Evolutionary conservation across 345 rosid genomes (phyloP).

Genomic region (Cardamine chenopodiifolia): DNA sequence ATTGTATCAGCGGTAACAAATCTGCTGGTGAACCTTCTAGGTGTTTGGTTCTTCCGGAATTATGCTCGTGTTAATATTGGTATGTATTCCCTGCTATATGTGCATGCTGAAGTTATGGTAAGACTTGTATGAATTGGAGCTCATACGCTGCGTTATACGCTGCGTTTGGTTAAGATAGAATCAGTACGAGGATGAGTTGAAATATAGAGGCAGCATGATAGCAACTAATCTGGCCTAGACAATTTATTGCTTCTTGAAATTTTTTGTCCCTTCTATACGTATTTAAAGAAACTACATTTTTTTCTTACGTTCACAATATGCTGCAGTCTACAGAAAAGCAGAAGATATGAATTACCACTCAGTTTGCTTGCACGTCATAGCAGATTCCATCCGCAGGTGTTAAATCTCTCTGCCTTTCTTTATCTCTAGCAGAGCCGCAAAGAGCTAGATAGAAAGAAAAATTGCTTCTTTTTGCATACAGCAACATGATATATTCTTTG

Average conservation of each 20-base stretch:
- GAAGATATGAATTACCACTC: constrained; percentile 98
- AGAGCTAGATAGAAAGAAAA: not conserved
- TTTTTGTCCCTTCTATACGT: constrained; percentile 16
- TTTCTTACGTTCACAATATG: constrained; percentile 17
- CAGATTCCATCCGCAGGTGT: constrained; percentile 96
- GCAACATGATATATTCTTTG: constrained; percentile 44
- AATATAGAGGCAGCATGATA: constrained; percentile 18
- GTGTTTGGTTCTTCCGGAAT: constrained; percentile 97
- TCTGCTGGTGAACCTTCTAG: constrained; percentile 87
- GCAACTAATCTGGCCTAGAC: constrained; percentile 7
- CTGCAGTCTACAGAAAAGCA: constrained; percentile 86
- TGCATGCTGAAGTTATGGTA: constrained; percentile 13
- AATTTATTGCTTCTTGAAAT: not conserved
- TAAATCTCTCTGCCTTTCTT: constrained; percentile 28
- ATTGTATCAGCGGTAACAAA: constrained; percentile 96
- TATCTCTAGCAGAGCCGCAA: constrained; percentile 1
- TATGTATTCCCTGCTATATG: constrained; percentile 45
- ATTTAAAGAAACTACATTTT: not conserved
- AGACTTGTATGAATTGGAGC: not conserved
- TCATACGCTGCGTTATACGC: not conserved
- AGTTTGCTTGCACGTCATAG: constrained; percentile 88
- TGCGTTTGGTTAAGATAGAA: constrained; percentile 1
- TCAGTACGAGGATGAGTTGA: constrained; percentile 11
- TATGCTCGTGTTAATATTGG: constrained; percentile 91
- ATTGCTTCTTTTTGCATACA: constrained; percentile 1